A percentile compares a stretch with the other conserved stretches of the same genome.
These are phyloP conservation scores for Spergularia azorica DNA, from an alignment of 179 eudicot genomes.

Conservation along the genomic window DNA sequence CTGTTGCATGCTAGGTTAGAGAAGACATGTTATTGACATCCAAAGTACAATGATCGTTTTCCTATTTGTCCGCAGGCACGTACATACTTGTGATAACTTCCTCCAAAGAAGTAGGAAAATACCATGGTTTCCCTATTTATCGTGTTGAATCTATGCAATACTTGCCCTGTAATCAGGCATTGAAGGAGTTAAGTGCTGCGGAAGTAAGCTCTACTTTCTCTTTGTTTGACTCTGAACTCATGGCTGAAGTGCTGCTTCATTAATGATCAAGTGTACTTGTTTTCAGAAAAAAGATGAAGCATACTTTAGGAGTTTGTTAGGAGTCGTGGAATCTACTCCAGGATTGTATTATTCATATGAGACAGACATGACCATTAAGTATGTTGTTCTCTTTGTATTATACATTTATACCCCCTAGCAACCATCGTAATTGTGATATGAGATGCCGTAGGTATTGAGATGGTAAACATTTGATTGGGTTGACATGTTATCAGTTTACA, in stretches of 20 bases:
- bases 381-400: slow-evolving; percentile 27
- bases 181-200: slow-evolving; percentile 49
- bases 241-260: not conserved
- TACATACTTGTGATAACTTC: slow-evolving; percentile 81
- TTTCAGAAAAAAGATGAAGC: slow-evolving; percentile 89
- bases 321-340: slow-evolving; percentile 86
- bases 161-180: slow-evolving; percentile 68
- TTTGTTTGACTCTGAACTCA: not conserved
- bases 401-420: not conserved
- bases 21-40: not conserved
- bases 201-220: slow-evolving; percentile 52
- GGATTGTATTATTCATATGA: slow-evolving; percentile 94
- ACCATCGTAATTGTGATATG: slow-evolving; percentile 9
- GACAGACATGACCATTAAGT: slow-evolving; percentile 92
- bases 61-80: slow-evolving; percentile 51
- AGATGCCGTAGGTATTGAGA: not conserved
- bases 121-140: slow-evolving; percentile 81
- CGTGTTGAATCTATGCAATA: slow-evolving; percentile 79
- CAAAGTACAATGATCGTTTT: not conserved
- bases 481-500: slow-evolving; percentile 61
- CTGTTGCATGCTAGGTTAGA: not conserved
- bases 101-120: slow-evolving; percentile 76
- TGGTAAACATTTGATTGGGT: slow-evolving; percentile 12
- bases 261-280: slow-evolving; percentile 6
- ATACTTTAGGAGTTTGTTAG: slow-evolving; percentile 79